Conservation (phyloP, 2,329 filamentous ascomycete genomes). For the Gliomastix tumulicola region DNA sequence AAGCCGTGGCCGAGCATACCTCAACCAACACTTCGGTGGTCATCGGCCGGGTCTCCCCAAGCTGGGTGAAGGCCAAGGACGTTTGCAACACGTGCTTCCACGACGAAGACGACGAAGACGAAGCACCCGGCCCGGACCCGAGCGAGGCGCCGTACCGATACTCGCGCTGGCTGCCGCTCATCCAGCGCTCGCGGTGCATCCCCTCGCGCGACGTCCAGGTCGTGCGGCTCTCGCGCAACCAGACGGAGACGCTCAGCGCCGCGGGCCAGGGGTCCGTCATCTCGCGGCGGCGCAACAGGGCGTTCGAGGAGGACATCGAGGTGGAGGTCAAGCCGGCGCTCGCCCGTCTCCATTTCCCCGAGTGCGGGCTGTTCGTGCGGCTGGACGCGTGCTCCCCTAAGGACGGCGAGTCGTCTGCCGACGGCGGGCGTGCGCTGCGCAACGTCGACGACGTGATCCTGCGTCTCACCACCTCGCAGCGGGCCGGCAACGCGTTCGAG, state of each 20-base stretch:
- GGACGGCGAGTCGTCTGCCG: slow-evolving; percentile 30
- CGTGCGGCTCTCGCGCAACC: slow-evolving; percentile 15
- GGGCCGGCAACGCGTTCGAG: slow-evolving; percentile 18
- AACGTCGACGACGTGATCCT: slow-evolving; percentile 22
- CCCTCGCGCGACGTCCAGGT: slow-evolving; percentile 14
- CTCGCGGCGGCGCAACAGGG: slow-evolving; percentile 15
- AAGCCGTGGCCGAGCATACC: no score
- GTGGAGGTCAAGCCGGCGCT: slow-evolving; percentile 19
- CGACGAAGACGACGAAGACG: slow-evolving; percentile 14
- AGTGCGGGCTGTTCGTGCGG: slow-evolving; percentile 31
- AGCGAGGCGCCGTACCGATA: slow-evolving; percentile 27
- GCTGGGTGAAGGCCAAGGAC: no score
- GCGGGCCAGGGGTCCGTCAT: slow-evolving; percentile 22
- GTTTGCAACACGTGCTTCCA: slow-evolving; percentile 31
- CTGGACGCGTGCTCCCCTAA: slow-evolving; percentile 35
- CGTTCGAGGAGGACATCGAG: slow-evolving; percentile 22
- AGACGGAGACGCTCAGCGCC: slow-evolving; percentile 19
- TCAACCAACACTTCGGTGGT: no score
- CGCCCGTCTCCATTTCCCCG: slow-evolving; percentile 15
- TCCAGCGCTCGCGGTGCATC: slow-evolving; percentile 23
- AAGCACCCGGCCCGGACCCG: slow-evolving; percentile 16
- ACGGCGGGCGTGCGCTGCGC: slow-evolving; percentile 17
- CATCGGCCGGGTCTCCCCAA: no score
- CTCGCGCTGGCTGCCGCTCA: slow-evolving; percentile 31
- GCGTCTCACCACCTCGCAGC: slow-evolving; percentile 26